Conservation (phyloP, 257 asterid genomes). For the Solanum sitiens region DNA sequence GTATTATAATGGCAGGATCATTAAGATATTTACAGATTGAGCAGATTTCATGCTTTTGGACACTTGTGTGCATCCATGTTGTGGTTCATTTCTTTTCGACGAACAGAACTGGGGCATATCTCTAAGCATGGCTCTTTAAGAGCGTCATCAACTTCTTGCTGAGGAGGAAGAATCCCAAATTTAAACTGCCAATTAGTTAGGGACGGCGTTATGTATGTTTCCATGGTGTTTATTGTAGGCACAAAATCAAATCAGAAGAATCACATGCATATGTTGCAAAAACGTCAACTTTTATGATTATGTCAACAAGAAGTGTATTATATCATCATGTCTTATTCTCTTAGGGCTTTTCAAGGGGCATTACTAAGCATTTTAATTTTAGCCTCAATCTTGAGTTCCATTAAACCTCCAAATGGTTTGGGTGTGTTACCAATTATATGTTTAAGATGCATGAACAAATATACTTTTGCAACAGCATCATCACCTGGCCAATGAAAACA, state of each 20-base stretch:
- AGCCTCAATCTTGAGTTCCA: neutral
- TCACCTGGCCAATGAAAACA: neutral
- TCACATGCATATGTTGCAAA: neutral
- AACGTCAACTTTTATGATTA: neutral
- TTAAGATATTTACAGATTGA: neutral
- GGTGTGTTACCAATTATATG: neutral
- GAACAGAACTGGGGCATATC: constrained; percentile 55
- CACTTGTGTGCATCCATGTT: constrained; percentile 22
- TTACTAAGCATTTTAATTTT: neutral
- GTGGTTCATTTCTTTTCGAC: constrained; percentile 22
- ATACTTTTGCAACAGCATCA: neutral
- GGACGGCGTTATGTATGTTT: neutral
- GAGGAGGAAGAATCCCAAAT: constrained; percentile 67
- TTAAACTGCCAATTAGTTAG: constrained; percentile 40
- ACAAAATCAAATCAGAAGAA: neutral
- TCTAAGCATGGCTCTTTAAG: constrained; percentile 72
- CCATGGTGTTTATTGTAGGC: neutral
- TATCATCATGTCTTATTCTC: neutral
- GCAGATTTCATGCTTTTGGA: constrained; percentile 34
- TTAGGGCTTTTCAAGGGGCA: neutral
- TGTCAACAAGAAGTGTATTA: neutral
- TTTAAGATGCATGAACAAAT: neutral
- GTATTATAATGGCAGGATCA: neutral
- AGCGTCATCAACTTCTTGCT: constrained; percentile 38
- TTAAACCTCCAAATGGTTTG: neutral